Base-by-base conservation (phyloP, 2,329 filamentous ascomycete species). In the Alternaria panax region DNA sequence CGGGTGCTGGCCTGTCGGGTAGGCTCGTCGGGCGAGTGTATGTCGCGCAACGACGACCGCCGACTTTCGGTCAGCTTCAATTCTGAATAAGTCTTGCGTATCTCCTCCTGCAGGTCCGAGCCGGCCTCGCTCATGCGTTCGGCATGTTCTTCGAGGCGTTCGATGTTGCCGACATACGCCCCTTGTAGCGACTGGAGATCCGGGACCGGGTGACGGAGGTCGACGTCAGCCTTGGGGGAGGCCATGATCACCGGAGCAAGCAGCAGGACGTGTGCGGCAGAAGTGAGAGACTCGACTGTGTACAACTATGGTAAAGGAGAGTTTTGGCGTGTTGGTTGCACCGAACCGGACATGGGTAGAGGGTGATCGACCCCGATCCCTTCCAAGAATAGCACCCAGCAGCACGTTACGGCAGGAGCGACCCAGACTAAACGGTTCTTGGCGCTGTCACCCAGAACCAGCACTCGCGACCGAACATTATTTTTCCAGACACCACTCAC, bases 51-150 rank as follows among this genome's bases (percentile, higher is more conserved):
- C 8, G 88, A 90, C 2, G 88, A 90, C 58, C 85, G 84, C 62
- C 86, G 84, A 72, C 88, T 91, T 72, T 91, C 90, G 72, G 83
- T 86, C 66, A 87, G 85, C 78, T 91, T 92, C 72, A 91, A 81
- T 77, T 91, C 88, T 61, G 87, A 82, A 77, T 92, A 88, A 65
- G 92, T 82, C 71, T 90, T 87, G 59, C 90, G 86, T 69, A 93
- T 93, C 67, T 91, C 90, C 80, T 91, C 87, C 69, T 90, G 90
- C 71, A 93, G 90, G 62, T 91, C 92, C 63, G 88, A 91, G 46
- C 84, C 84, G 57, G 88, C 89, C 80, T 86, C 86, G 67, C 89
- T 91, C 76, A 93, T 82, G 65, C 88, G 85, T 78, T 93, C 90
- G 48, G 91, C 91, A 11, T 88, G 89, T 65, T 90, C 88, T 78